Base-by-base conservation (phyloP, 805 yeast genomes). In the Tetrapisispora fleetii region DNA sequence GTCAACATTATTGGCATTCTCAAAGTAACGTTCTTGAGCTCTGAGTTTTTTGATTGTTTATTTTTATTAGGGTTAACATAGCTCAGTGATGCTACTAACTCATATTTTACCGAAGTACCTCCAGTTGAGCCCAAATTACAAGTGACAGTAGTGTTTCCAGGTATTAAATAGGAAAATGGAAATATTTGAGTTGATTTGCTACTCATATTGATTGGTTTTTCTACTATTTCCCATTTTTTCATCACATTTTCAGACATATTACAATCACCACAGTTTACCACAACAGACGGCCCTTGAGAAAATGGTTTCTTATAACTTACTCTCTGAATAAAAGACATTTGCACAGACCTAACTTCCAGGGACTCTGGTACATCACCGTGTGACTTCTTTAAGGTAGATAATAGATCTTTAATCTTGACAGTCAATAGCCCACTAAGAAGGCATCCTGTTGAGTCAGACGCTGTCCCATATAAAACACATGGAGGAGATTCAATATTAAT, bases 401-500 rank as follows among this genome's bases (percentile, higher is more conserved):
- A 11, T 4, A 63, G 62, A 41, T 60, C 56, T 16, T 71, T 64
- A 1, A 83, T 73, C 28, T 74, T 76, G 43, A 93, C 67, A 33
- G 76, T 75, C 45, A 93, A 68, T 8, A 87, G 70, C 0, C 99
- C 99, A 33, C 90, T 79, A 30, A 93, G 69, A 22, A 91, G 73
- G 7, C 95, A 84, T 1, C 99, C 99, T 0, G 95, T 75, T 1
- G 93, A 80, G 50, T 86, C 93, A 8, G 68, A 64, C 2, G 90
- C 84, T 0, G 75, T 67, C 0, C 99, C 99, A 60, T 85, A 91
- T 48, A 93, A 68, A 41, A 87, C 78, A 37, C 90, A 75, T 0
- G 99, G 99, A 1, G 98, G 98, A 1, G 95, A 82, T 62, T 93
- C 99, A 21, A 93, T 70, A 40, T 74, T 72, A 32, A 90, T 74